Conservation (phyloP, 2,329 filamentous ascomycete species). For the Coniella lustricola region DNA sequence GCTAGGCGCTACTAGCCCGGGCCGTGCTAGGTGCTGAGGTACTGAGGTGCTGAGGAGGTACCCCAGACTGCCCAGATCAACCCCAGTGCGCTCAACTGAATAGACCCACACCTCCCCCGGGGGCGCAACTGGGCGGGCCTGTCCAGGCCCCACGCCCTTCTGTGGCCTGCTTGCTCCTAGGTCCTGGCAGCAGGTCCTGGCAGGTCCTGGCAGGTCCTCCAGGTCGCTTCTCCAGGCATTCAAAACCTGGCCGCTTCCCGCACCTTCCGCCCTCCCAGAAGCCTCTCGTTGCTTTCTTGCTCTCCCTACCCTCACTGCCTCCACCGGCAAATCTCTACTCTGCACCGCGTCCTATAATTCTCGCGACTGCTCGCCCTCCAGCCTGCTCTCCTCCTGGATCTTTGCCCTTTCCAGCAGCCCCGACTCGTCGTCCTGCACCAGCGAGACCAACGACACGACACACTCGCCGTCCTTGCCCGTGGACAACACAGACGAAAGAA, state of each 20-base stretch:
- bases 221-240: constrained; percentile 13
- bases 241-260: constrained; percentile 15
- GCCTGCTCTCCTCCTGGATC: background rate
- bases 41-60: too few relatives aligned
- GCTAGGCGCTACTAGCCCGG: too few relatives aligned
- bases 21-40: too few relatives aligned
- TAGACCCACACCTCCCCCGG: background rate
- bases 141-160: background rate
- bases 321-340: constrained; percentile 4
- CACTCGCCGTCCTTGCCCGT: too few relatives aligned
- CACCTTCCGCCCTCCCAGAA: constrained; percentile 11
- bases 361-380: background rate
- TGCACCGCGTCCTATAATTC: too few relatives aligned
- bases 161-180: too few relatives aligned
- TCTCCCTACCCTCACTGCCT: background rate
- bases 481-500: too few relatives aligned
- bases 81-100: background rate
- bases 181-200: too few relatives aligned
- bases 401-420: background rate
- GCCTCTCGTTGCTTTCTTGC: constrained; percentile 10
- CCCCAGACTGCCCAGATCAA: background rate
- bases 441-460: too few relatives aligned
- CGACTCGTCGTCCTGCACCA: background rate
- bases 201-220: too few relatives aligned
- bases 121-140: too few relatives aligned